Evolutionary conservation across 2,329 filamentous ascomycete genomes (phyloP), one percentile per base, ranked within the genome.

Genomic region (Knoxdaviesia proteae): DNA sequence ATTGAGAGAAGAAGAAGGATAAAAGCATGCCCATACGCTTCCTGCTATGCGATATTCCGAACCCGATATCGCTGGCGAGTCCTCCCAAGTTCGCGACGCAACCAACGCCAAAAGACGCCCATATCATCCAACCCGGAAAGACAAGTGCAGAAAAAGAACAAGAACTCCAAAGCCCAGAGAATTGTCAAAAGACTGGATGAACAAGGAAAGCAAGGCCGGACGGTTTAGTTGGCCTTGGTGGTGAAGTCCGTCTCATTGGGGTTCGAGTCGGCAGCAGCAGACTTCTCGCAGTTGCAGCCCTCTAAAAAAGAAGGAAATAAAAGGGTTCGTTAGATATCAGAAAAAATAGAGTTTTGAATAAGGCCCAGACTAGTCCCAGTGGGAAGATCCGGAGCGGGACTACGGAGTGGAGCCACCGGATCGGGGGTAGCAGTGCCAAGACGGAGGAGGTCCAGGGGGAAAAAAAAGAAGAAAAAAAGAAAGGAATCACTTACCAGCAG

Each of bases 221-320:
- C 10, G 4, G 32, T 46, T 52, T 60, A 69, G 50, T 63, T 61
- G 20, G 20, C 20, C 63, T 71, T 74, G 43, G 78, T 84, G 35
- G 86, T 94, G 56, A 94, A 94, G 60, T 94, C 87, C 41, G 71
- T 82, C 72, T 94, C 87, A 50, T 79, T 68, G 32, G 74, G 69
- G 49, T 80, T 73, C 45, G 68, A 67, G 36, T 71, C 71, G 43
- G 74, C 69, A 49, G 71, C 69, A 40, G 70, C 57, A 11, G 72
- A 72, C 58, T 83, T 87, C 60, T 84, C 79, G 57, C 86, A 94
- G n/a, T 80, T 90, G 63, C 84, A 90, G 30, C 70, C 75, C 55
- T 65, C 75, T 77, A 46, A 38, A 43, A 4, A 44, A 31, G 32
- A 31, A 5, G 32, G 30, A 6, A 11, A 35, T 9, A 35, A 10